Conservation (phyloP, 1,139 yeast genomes). For the Saccharomycopsis crataegensis region DNA sequence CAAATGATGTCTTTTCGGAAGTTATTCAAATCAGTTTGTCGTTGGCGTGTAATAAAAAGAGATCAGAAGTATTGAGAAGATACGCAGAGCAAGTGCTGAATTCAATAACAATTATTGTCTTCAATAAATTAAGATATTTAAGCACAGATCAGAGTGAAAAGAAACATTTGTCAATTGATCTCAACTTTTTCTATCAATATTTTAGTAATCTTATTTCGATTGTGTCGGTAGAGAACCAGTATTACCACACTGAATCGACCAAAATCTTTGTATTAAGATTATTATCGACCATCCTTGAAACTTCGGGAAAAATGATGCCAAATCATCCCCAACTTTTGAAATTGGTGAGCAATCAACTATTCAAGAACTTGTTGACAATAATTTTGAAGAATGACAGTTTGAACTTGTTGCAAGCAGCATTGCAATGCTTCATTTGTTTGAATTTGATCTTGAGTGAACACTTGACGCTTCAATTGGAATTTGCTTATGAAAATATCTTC, state of each 20-base stretch:
- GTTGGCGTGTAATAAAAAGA: slow-evolving; percentile 84
- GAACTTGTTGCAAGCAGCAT: slow-evolving; percentile 62
- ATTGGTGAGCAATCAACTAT: slow-evolving; percentile 69
- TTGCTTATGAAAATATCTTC: slow-evolving; percentile 53
- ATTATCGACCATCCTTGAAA: slow-evolving; percentile 73
- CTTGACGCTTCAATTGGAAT: slow-evolving; percentile 60
- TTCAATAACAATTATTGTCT: slow-evolving; percentile 61
- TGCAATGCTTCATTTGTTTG: slow-evolving; percentile 68
- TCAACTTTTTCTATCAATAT: slow-evolving; percentile 13
- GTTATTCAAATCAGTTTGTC: slow-evolving; percentile 88
- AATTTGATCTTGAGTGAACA: slow-evolving; percentile 50
- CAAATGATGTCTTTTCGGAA: slow-evolving; percentile 82
- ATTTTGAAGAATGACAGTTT: slow-evolving; percentile 57
- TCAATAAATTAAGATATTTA: slow-evolving; percentile 43
- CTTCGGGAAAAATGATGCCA: slow-evolving; percentile 63
- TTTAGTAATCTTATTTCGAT: slow-evolving; percentile 75
- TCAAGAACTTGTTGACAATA: slow-evolving; percentile 75
- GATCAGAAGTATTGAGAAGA: slow-evolving; percentile 82
- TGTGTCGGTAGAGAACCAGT: slow-evolving; percentile 74
- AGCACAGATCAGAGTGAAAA: background rate
- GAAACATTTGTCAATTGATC: slow-evolving; percentile 1
- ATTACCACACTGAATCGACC: slow-evolving; percentile 81
- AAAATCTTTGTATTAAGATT: slow-evolving; percentile 76
- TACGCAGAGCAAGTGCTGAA: slow-evolving; percentile 86
- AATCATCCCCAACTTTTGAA: slow-evolving; percentile 52